These are phyloP conservation scores for Murraya paniculata DNA, from an alignment of 345 rosid genomes.

Conservation along the genomic window DNA sequence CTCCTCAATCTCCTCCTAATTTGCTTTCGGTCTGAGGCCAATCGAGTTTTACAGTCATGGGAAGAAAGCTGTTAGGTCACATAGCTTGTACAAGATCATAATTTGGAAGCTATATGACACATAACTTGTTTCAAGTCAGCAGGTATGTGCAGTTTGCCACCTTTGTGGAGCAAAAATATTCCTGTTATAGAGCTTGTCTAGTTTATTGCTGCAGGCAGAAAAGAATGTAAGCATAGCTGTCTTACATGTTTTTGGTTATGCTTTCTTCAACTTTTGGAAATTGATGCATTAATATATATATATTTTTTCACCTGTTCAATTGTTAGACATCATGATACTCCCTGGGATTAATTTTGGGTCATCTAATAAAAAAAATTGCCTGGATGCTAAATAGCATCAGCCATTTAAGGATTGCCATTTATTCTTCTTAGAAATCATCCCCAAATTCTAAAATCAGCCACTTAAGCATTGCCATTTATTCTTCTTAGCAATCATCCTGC, in stretches of 20 bases:
- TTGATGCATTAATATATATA: not conserved
- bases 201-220: not conserved
- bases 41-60: not conserved
- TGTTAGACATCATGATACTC: not conserved
- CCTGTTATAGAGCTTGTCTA: not conserved
- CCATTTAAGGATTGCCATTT: not conserved
- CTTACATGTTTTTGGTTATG: slow-evolving; percentile 1
- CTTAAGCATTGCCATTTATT: too few species aligned
- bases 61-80: slow-evolving; percentile 1
- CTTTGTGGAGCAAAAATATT: not conserved
- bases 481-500: not conserved
- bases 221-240: not conserved
- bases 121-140: slow-evolving; percentile 1
- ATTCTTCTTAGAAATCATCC: not conserved
- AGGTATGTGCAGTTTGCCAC: not conserved
- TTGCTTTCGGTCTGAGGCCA: slow-evolving; percentile 40
- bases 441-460: too few species aligned
- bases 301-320: not conserved
- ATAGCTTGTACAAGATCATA: not conserved
- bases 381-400: slow-evolving; percentile 2
- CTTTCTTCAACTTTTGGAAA: not conserved
- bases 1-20: slow-evolving; percentile 75
- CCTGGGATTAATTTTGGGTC: not conserved
- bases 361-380: not conserved
- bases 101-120: not conserved